Base-by-base conservation (phyloP, 495 filamentous ascomycete genomes). In the Penicillium subrubescens region DNA sequence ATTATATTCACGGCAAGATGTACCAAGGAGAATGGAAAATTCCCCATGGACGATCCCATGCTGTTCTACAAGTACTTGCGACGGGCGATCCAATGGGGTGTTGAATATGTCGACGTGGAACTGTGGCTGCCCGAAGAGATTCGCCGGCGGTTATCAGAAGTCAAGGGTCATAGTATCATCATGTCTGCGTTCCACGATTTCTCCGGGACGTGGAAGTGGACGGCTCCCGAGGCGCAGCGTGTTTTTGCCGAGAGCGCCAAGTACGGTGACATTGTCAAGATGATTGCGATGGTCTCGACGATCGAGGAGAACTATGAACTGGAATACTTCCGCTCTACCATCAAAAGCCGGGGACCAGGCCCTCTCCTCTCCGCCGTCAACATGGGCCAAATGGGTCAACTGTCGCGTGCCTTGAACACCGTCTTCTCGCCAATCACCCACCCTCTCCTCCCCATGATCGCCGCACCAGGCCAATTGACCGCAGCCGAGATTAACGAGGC, bases 181-280 rank as follows among this genome's bases (percentile, higher is more conserved):
- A 92, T 94, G 80, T 92, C 91, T 7, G 90, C 92, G 2, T 94
- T 92, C 66, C 92, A 95, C 75, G 91, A 95, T 75, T 93, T 93
- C 69, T 91, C 90, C 0, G 91, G 91, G 2, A 87, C 78, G 2
- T 93, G 92, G 84, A 92, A 89, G 70, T 95, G 92, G 92, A 86
- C 88, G 7, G 90, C 90, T 0, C 75, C 84, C 5, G 83, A 87
- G 60, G 90, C 91, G 3, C 84, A 89, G 74, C 76, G 81, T 23
- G 83, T 93, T 8, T 95, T 91, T 71, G 77, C 82, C 15, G 82
- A 90, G 60, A 91, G 87, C 17, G 82, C 86, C 48, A 86, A 87
- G 60, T 92, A 93, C 69, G 90, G 89, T 23, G 91, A 94, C 73
- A 91, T 93, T 41, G 87, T 94, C 50, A 95, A 94, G 78, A 94